Conservation (phyloP, 805 yeast genomes). For the Yamadazyma scolyti region DNA sequence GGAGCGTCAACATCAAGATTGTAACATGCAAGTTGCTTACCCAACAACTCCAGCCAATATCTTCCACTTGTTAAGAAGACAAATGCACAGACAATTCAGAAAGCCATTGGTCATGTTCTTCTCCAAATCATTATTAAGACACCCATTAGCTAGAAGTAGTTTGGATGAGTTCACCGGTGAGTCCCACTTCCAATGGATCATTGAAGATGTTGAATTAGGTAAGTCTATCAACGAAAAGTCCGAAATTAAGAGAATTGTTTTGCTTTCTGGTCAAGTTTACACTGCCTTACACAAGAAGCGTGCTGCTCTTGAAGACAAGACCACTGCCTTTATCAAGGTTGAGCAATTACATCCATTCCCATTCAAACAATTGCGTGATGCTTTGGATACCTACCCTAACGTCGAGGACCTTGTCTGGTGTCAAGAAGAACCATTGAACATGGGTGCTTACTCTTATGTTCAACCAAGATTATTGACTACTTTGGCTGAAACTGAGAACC, state of each 20-base stretch:
- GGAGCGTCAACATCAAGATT: constrained; percentile 97
- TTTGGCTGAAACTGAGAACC: constrained; percentile 68
- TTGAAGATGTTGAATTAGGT: constrained; percentile 88
- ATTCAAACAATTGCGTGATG: constrained; percentile 85
- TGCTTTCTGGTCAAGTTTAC: constrained; percentile 92
- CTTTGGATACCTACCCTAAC: constrained; percentile 75
- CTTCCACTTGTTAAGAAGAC: constrained; percentile 97
- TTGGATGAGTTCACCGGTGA: constrained; percentile 86
- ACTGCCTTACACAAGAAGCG: constrained; percentile 90
- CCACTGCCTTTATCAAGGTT: constrained; percentile 82
- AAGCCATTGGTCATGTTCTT: constrained; percentile 83
- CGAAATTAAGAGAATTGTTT: constrained; percentile 81
- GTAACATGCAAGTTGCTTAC: constrained; percentile 96
- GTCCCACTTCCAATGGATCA: constrained; percentile 91
- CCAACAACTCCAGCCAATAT: constrained; percentile 97
- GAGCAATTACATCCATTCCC: constrained; percentile 99
- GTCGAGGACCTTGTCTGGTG: constrained; percentile 90
- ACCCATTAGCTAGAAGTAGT: constrained; percentile 91
- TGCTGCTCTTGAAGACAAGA: constrained; percentile 66
- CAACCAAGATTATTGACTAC: constrained; percentile 81
- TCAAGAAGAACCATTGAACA: constrained; percentile 98
- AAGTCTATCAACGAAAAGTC: constrained; percentile 70
- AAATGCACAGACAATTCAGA: constrained; percentile 99
- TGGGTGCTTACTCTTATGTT: constrained; percentile 83
- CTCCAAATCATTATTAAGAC: constrained; percentile 93